Evolutionary conservation across 768 basidiomycete genomes (phyloP), one percentile per base, ranked within the genome.

Genomic region (Lactarius akahatsu): DNA sequence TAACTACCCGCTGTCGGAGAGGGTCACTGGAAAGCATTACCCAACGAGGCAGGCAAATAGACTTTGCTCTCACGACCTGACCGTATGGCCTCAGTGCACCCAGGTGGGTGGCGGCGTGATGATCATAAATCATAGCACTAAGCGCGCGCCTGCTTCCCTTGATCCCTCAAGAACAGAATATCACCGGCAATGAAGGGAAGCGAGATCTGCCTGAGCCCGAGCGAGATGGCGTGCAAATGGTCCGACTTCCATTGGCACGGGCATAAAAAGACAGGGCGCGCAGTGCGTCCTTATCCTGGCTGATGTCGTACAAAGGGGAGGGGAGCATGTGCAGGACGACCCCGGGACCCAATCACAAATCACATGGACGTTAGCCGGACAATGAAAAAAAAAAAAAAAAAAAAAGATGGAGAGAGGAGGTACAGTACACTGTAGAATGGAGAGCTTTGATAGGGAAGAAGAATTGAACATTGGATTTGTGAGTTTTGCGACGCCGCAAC

Each of bases 161-260:
- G 20, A 30, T 16, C 10, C 52, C 32, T 56, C 15, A 54, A 54
- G 52, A 54, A 30, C 4, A 30, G 26, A 54, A 32, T 16, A 56
- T 20, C 11, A 56, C 55, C 55, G 55, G 55, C 55, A 54, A 55
- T 41, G 61, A 41, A 40, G n/a, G n/a, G 38, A 56, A 55, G 36
- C 62, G 54, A 63, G 55, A 63, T 63, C 62, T 63, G 41, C 54
- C 41, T 30, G n/a, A 15, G 41, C 54, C 41, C n/a, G n/a, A 15
- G n/a, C 62, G n/a, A 20, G 36, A n/a, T 41, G 30, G 36, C 20
- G 52, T 11, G 52, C 11, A 62, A 55, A 55, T 55, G 15, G 38
- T 20, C 32, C 18, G 20, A 16, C 32, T 56, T 18, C 32, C 16
- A 56, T 56, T 56, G 55, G 55, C 55, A 20, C 55, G 28, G 18